phyloP scores from a whole-genome alignment of 1,284 basidiomycete species.

The Cryptococcus jaspeensis region DNA sequence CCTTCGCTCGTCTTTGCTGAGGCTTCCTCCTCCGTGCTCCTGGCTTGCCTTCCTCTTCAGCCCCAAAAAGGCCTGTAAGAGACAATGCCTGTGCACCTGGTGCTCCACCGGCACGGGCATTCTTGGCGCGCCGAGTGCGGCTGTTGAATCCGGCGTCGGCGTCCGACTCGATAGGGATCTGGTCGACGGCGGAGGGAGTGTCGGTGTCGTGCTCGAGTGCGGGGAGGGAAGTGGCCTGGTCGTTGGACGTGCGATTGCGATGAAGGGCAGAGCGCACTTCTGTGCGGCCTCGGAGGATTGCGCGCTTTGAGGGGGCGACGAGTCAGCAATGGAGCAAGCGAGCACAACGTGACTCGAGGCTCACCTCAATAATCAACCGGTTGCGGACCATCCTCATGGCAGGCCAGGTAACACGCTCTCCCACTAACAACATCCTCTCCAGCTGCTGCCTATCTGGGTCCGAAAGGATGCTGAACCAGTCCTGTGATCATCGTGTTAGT shows the following conservation, averaged over 20 bases:
- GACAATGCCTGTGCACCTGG: slow-evolving; percentile 1
- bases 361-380: slow-evolving; percentile 56
- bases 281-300: slow-evolving; percentile 77
- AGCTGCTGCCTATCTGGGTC: slow-evolving; percentile 80
- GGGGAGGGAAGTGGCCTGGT: slow-evolving; percentile 16
- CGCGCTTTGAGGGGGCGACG: slow-evolving; percentile 59
- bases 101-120: neutral
- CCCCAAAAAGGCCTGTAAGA: slow-evolving; percentile 9
- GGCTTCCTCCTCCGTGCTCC: slow-evolving; percentile 1
- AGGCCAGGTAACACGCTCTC: slow-evolving; percentile 91
- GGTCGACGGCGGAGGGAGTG: slow-evolving; percentile 4
- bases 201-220: neutral
- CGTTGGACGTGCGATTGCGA: slow-evolving; percentile 38
- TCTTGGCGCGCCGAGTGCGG: slow-evolving; percentile 18
- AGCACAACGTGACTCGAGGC: slow-evolving; percentile 1
- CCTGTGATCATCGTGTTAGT: slow-evolving; percentile 54
- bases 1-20: slow-evolving; percentile 5
- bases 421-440: slow-evolving; percentile 77
- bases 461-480: slow-evolving; percentile 79
- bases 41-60: slow-evolving; percentile 5
- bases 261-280: slow-evolving; percentile 61
- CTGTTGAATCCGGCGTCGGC: slow-evolving; percentile 49
- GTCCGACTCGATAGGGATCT: slow-evolving; percentile 52
- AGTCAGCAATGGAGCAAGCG: neutral
- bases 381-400: slow-evolving; percentile 94